Base-by-base conservation (phyloP, 129 eudicot species). In the Chrysanthemum seticuspe region DNA sequence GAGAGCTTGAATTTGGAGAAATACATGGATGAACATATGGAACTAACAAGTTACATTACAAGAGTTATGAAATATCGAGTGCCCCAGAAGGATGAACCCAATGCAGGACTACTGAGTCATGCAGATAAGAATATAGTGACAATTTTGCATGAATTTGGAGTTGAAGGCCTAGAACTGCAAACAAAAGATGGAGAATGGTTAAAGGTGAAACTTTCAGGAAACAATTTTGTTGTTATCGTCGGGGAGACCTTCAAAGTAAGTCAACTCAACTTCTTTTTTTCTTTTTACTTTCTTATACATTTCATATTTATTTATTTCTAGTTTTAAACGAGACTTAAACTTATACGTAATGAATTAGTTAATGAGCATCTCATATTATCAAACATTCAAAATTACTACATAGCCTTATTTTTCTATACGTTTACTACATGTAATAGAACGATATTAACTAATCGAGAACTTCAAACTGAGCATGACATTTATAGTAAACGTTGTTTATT, bases 221-320 rank as follows among this genome's bases (percentile, higher is more conserved):
- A 85, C 48, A 76, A 84, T 18, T 90, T 83, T 70, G 75, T 81
- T 11, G 93, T 87, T 82, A 83, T 90, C 88, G 80, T 83, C 16
- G 93, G 96, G 19, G 93, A 90, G 50, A 74, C 93, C 71, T 77
- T 87, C 66, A 36, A 62, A n/a, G 96, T 90, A 90, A 74, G 78
- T 77, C 0, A 13, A 15, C 4, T 45, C 4, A 59, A 59, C 14
- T 19, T 49, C 13, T 49, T 49, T 4, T 9, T 0, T 49, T 49
- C 13, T 49, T 49, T 49, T 7, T 49, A 13, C 53, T 49, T 49
- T 7, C 53, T 13, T 13, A 7, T 49, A 49, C 1, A 13, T 49
- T 23, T 1, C 25, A 23, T 23, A 23, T 23, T 23, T 23, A 23
- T 23, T 23, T 23, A 23, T 0, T 23, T 23, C 25, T 23, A 23